phyloP scores from a whole-genome alignment of 306 rosid genomes.

The Rubus idaeus region DNA sequence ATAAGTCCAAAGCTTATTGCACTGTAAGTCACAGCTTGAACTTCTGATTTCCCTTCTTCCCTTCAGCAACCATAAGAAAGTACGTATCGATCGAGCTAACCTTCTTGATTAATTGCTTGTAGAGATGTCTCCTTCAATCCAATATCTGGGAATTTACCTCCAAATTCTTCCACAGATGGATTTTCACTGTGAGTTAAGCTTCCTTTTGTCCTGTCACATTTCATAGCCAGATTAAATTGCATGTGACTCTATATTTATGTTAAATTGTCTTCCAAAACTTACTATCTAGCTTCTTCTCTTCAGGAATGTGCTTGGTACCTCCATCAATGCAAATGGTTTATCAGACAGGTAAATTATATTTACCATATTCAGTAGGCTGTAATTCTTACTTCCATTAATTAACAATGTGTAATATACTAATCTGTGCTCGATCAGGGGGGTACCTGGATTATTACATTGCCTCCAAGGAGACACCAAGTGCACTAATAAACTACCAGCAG shows the following conservation, averaged over 20 bases:
- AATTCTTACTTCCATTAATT: not conserved
- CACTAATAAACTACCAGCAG: slow-evolving; percentile 18
- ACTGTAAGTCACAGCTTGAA: slow-evolving; percentile 33
- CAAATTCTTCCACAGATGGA: slow-evolving; percentile 13
- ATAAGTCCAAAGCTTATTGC: slow-evolving; percentile 30
- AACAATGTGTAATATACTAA: not conserved
- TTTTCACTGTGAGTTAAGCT: slow-evolving; percentile 29
- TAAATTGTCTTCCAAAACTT: not conserved
- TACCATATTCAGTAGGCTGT: not conserved
- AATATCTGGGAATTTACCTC: slow-evolving; percentile 28
- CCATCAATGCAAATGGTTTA: slow-evolving; percentile 27
- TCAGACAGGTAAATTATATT: slow-evolving; percentile 23
- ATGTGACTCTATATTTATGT: no score
- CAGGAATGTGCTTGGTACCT: slow-evolving; percentile 42
- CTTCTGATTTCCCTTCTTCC: slow-evolving; percentile 2
- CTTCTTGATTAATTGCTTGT: not conserved
- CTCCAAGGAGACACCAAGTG: slow-evolving; percentile 27
- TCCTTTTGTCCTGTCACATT: not conserved
- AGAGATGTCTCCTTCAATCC: slow-evolving; percentile 44
- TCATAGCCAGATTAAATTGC: not conserved
- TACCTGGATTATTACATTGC: slow-evolving; percentile 28
- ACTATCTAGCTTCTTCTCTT: not conserved
- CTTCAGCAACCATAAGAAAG: not conserved
- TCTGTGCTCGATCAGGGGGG: slow-evolving; percentile 18
- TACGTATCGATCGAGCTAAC: not conserved